phyloP scores from a whole-genome alignment of 176 grass and related monocot species.

The Oryza coarctata region DNA sequence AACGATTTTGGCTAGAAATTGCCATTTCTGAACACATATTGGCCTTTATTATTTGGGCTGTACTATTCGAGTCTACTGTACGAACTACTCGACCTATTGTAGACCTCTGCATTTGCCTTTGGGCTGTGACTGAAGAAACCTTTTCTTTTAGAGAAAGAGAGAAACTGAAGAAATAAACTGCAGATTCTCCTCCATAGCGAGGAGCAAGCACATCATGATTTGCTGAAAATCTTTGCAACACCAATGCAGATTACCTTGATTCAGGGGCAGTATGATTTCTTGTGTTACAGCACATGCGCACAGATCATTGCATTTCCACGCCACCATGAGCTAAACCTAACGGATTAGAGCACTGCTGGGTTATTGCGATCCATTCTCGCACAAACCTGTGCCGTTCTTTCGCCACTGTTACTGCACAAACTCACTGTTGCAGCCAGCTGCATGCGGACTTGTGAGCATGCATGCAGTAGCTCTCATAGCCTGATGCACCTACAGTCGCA shows the following conservation, averaged over 20 bases:
- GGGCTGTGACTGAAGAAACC: background rate
- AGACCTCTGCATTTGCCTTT: background rate
- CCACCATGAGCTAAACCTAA: background rate
- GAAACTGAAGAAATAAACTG: background rate
- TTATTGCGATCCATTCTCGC: constrained; percentile 32
- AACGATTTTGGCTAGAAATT: background rate
- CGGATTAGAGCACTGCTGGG: background rate
- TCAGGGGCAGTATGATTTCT: background rate
- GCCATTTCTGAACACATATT: background rate
- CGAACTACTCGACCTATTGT: background rate
- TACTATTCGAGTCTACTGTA: background rate
- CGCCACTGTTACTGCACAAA: background rate
- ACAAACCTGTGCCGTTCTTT: constrained; percentile 4
- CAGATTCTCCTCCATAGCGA: background rate
- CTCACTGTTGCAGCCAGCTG: constrained; percentile 3
- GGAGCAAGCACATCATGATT: background rate
- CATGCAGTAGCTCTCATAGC: background rate
- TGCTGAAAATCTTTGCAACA: background rate
- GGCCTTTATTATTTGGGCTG: background rate
- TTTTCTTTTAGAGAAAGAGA: too few species aligned
- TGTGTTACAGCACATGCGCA: background rate
- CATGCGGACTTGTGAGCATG: background rate
- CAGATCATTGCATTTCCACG: background rate
- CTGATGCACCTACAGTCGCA: constrained; percentile 19
- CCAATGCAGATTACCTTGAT: background rate